Conservation (phyloP, 169 alveolate genomes). For the Eimeria maxima region DNA sequence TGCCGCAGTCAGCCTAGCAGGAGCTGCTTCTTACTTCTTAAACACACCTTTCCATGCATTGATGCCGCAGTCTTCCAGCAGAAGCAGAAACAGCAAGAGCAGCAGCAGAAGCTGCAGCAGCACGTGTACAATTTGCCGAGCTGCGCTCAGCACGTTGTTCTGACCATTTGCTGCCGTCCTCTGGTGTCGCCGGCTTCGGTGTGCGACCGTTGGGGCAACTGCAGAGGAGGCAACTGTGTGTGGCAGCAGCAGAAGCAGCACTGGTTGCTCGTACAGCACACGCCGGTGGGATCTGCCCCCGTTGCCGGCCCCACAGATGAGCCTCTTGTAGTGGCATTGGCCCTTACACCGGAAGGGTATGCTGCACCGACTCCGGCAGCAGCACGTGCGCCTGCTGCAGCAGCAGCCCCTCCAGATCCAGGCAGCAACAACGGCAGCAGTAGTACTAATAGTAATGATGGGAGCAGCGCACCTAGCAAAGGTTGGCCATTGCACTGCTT, state of each 20-base stretch:
- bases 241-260: conserved; percentile 59
- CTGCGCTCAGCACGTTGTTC: conserved; percentile 40
- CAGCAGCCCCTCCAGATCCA: conserved; percentile 9
- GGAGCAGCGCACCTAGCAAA: neutral
- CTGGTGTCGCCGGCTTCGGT: neutral
- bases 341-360: conserved; percentile 11
- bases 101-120: neutral
- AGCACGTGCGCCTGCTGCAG: conserved; percentile 2
- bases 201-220: conserved; percentile 36
- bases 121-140: conserved; percentile 5
- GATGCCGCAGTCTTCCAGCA: neutral
- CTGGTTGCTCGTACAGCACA: conserved; percentile 21
- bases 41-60: neutral
- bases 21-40: conserved; percentile 27
- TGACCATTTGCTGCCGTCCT: conserved; percentile 13
- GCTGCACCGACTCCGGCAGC: conserved; percentile 48
- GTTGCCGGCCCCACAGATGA: conserved; percentile 29
- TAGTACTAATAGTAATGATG: neutral
- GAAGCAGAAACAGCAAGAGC: conserved; percentile 6
- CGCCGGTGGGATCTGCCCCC: neutral
- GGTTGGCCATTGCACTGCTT: conserved; percentile 82
- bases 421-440: conserved; percentile 2
- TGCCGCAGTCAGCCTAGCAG: conserved; percentile 17
- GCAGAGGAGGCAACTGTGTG: neutral
- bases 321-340: conserved; percentile 36